Evolutionary conservation across 2,329 filamentous ascomycete species (phyloP).

Genomic region (Microsporum canis): DNA sequence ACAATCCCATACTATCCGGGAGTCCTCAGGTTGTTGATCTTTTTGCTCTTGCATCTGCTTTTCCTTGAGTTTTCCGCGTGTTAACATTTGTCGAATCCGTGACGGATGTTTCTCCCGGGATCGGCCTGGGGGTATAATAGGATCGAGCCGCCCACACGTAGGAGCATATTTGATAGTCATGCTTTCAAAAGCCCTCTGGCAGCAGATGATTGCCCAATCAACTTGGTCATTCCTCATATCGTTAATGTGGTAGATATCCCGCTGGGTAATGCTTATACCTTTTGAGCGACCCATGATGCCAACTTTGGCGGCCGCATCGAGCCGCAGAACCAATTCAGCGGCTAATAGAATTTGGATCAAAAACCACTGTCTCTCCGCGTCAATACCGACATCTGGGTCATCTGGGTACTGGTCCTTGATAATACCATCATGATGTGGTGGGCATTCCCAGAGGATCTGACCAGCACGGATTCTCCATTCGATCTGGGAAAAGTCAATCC

Average conservation of each 20-base stretch:
- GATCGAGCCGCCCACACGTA: not conserved
- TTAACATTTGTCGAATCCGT: conserved; percentile 4
- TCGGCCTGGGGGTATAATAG: not conserved
- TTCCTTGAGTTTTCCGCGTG: not conserved
- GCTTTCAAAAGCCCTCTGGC: conserved; percentile 43
- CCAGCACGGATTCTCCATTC: conserved; percentile 38
- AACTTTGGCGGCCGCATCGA: conserved; percentile 38
- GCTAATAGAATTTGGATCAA: conserved; percentile 45
- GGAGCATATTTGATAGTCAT: conserved; percentile 29
- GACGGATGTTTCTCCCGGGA: not conserved
- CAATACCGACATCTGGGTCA: not conserved
- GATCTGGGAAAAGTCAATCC: conserved; percentile 38
- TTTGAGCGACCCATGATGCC: conserved; percentile 31
- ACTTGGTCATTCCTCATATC: conserved; percentile 41
- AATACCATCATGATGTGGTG: conserved; percentile 26
- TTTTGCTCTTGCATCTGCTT: not conserved
- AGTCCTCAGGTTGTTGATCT: not conserved
- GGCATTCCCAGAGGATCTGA: conserved; percentile 35
- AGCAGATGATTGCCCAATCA: conserved; percentile 46
- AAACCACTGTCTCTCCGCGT: conserved; percentile 41
- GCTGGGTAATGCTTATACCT: conserved; percentile 31
- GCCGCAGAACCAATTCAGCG: conserved; percentile 43
- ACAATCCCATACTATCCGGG: conserved; percentile 25
- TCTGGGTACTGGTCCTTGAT: conserved; percentile 17
- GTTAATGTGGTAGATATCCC: conserved; percentile 38